Base-by-base conservation (phyloP, 352 stramenopile species). In the Thalassiosira sp. region DNA sequence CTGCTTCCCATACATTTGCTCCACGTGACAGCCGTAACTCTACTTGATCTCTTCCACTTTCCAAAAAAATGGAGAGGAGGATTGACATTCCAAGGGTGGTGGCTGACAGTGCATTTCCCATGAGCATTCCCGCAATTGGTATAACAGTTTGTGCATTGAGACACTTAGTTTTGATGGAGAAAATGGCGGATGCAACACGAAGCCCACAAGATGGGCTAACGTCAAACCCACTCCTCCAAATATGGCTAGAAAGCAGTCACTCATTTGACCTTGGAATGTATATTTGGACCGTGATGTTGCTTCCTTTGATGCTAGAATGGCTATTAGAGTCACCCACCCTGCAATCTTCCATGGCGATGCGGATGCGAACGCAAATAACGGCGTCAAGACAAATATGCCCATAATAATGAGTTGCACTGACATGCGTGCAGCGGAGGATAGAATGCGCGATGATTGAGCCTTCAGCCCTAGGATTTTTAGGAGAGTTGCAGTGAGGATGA, bases 71-170 rank as follows among this genome's bases (percentile, higher is more conserved):
- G 18, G 52, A 66, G 7, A 72, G 74, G 3, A 89, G 35, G 0
- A 67, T 64, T 0, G 68, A 73, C 33, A 67, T 68, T 18, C 35
- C 66, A 0, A 87, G 24, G 3, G 76, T 65, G 10, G 54, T 76
- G 42, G 67, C 82, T 7, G 62, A 73, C 16, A 89, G 31, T 1
- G 70, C 62, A 49, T 86, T 89, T 5, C 82, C 78, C 59, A 89
- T 83, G 27, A 89, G 42, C 82, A 89, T 89, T 42, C 82, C 78
- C 10, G 70, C 65, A 45, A 89, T 67, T 5, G 78, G 74, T 61
- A 89, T 83, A 56, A 79, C 67, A 15, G 72, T 86, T 28, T 69
- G 63, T 25, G 81, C 72, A 53, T 68, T 48, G 22, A 63, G 68
- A 43, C 42, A 27, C 11, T 42, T 20, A n/a, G n/a, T 46, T 64